phyloP scores from a whole-genome alignment of 306 rosid genomes.

The Alnus rubra region DNA sequence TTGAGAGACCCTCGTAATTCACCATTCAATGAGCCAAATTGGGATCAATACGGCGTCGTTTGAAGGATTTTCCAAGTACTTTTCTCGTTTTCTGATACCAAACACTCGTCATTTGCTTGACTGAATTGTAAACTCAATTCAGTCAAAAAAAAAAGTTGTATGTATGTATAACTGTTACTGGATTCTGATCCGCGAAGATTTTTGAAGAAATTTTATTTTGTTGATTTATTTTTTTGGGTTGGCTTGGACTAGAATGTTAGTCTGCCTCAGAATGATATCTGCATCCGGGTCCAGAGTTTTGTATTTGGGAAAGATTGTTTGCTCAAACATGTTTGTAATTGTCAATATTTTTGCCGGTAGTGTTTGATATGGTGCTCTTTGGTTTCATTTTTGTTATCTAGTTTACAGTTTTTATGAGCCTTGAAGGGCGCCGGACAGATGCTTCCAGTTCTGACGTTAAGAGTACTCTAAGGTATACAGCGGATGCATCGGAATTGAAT shows the following conservation, averaged over 20 bases:
- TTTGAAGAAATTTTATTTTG: no score
- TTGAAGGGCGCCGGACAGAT: conserved; percentile 54
- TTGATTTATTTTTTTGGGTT: neutral
- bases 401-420: conserved; percentile 54
- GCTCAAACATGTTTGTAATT: neutral
- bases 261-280: neutral
- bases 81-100: neutral
- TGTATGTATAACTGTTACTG: neutral
- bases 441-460: conserved; percentile 10
- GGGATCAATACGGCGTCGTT: neutral
- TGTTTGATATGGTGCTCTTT: neutral
- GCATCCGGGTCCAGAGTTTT: neutral
- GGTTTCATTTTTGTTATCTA: conserved; percentile 31
- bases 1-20: neutral
- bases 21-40: neutral
- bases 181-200: neutral
- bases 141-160: neutral
- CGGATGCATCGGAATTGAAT: conserved; percentile 41
- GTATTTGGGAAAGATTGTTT: neutral
- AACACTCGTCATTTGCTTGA: no score
- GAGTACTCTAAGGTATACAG: conserved; percentile 39
- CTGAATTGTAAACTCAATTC: no score
- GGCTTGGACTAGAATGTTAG: neutral
- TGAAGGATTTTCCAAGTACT: neutral
- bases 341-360: neutral